These are phyloP conservation scores for Arabidopsis arenosa DNA, from an alignment of 345 rosid species.

Conservation along the genomic window DNA sequence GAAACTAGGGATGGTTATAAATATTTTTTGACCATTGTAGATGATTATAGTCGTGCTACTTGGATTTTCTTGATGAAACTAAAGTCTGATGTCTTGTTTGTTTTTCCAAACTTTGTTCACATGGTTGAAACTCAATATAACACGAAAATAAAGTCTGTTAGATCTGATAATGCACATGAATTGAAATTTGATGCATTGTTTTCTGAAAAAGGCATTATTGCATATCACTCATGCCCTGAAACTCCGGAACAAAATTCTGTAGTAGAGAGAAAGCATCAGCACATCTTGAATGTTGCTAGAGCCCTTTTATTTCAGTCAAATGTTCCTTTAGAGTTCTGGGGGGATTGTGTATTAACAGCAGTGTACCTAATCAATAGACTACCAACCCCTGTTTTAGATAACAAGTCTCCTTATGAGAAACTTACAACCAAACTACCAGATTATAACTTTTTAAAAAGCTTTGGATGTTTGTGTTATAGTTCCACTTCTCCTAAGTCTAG, in stretches of 20 bases:
- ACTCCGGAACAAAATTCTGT: no score
- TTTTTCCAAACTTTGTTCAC: rapidly evolving
- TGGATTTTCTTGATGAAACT: background rate
- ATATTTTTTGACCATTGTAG: background rate
- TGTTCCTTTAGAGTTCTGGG: background rate
- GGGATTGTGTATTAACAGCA: background rate
- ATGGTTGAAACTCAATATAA: background rate
- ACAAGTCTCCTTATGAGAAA: background rate
- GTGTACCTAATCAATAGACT: background rate
- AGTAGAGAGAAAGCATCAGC: no score
- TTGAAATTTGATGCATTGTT: no score
- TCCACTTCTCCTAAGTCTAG: background rate
- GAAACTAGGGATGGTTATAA: background rate
- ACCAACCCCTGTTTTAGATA: background rate
- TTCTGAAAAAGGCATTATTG: no score
- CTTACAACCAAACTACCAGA: background rate
- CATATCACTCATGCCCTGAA: no score
- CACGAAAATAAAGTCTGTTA: background rate
- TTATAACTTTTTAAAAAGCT: no score
- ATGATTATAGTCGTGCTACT: background rate
- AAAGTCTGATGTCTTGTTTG: background rate
- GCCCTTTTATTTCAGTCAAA: background rate
- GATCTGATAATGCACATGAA: background rate
- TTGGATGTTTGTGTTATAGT: background rate
- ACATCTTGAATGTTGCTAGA: background rate